Percentiles rank a stretch among this genome's conserved stretches.
Conservation (phyloP, 192 early-diverging fungal species). For the Coemansia sp. region DNA sequence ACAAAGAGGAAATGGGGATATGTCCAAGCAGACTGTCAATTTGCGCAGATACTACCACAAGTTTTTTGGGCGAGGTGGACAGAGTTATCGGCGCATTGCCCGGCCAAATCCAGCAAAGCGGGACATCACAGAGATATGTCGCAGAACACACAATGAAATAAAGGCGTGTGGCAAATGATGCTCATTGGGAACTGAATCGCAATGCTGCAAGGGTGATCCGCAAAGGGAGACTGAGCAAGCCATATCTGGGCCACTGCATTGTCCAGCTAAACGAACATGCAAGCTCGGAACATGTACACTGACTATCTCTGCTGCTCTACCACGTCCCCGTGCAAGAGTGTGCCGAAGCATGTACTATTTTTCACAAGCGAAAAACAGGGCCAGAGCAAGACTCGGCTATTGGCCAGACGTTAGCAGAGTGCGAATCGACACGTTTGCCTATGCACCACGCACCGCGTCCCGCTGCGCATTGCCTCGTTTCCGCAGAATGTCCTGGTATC, state of each 20-base stretch:
- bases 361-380: background rate
- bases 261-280: background rate
- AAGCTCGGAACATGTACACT: background rate
- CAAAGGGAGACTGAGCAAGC: background rate
- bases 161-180: background rate
- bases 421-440: background rate
- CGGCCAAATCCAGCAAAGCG: background rate
- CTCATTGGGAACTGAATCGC: background rate
- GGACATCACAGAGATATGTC: background rate
- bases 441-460: slow-evolving; percentile 2
- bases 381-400: background rate
- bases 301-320: background rate
- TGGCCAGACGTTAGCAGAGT: background rate
- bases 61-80: no score
- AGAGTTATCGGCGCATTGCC: no score
- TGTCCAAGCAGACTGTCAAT: background rate
- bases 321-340: background rate
- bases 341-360: background rate
- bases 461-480: slow-evolving; percentile 2
- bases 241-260: background rate
- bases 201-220: slow-evolving; percentile 1
- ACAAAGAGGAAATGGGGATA: background rate
- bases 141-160: background rate
- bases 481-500: background rate
- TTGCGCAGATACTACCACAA: no score